phyloP scores from a whole-genome alignment of 805 yeast species.

The Lachancea quebecensis region DNA sequence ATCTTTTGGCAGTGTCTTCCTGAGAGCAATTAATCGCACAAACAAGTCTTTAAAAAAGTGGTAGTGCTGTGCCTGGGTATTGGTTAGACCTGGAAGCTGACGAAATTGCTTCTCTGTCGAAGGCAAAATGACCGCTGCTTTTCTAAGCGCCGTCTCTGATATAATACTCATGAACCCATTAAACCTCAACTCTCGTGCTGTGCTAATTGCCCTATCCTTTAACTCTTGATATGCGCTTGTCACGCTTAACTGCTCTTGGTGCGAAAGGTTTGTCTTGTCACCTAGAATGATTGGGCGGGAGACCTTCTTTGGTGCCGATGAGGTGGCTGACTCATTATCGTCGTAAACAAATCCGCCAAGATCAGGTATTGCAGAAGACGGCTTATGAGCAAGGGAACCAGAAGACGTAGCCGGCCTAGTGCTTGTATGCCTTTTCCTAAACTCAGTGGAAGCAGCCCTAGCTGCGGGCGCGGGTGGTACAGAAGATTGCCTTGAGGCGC shows the following conservation, averaged over 20 bases:
- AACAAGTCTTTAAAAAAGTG: slow-evolving; percentile 20
- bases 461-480: slow-evolving; percentile 1
- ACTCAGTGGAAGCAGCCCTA: neutral
- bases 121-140: slow-evolving; percentile 24
- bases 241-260: slow-evolving; percentile 21
- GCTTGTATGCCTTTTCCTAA: neutral
- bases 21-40: slow-evolving; percentile 15
- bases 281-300: slow-evolving; percentile 3
- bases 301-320: neutral
- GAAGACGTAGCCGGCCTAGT: neutral
- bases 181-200: slow-evolving; percentile 2
- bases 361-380: neutral
- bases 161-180: slow-evolving; percentile 14
- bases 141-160: slow-evolving; percentile 21
- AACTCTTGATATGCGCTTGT: slow-evolving; percentile 19
- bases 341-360: slow-evolving; percentile 2
- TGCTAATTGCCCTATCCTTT: slow-evolving; percentile 16
- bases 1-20: slow-evolving; percentile 10
- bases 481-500: slow-evolving; percentile 3
- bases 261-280: slow-evolving; percentile 11
- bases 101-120: slow-evolving; percentile 20
- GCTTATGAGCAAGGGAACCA: neutral
- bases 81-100: slow-evolving; percentile 15
- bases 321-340: neutral
- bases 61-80: slow-evolving; percentile 17